A percentile compares a stretch with the other conserved stretches of the same genome.
Evolutionary conservation across 2,329 filamentous ascomycete genomes (phyloP).

Genomic region (Hypoxylon sp.): DNA sequence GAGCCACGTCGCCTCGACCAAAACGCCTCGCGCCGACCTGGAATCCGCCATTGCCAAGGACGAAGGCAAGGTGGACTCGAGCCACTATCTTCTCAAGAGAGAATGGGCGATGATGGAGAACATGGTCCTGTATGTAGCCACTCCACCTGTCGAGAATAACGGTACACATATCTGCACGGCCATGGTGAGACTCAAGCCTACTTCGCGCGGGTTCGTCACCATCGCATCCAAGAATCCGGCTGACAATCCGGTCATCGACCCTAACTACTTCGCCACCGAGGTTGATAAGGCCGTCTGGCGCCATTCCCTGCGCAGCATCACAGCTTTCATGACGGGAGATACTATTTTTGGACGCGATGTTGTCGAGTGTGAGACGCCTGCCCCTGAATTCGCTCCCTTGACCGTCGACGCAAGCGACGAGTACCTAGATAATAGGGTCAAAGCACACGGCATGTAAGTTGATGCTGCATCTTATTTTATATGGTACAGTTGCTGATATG

Average conservation of each 20-base stretch:
- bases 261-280: slow-evolving; percentile 35
- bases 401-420: slow-evolving; percentile 26
- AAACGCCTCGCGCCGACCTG: slow-evolving; percentile 19
- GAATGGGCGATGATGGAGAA: slow-evolving; percentile 38
- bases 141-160: slow-evolving; percentile 17
- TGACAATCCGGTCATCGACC: slow-evolving; percentile 34
- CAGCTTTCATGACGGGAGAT: slow-evolving; percentile 29
- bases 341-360: slow-evolving; percentile 33
- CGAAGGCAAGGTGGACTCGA: slow-evolving; percentile 18
- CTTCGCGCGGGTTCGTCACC: slow-evolving; percentile 34
- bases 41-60: slow-evolving; percentile 36
- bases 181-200: slow-evolving; percentile 33
- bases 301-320: slow-evolving; percentile 21
- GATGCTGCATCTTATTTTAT: slow-evolving; percentile 4
- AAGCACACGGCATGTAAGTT: slow-evolving; percentile 14
- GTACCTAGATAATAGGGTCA: slow-evolving; percentile 33
- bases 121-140: slow-evolving; percentile 34
- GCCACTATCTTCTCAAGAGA: slow-evolving; percentile 35
- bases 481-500: too few relatives aligned
- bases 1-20: slow-evolving; percentile 29
- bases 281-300: slow-evolving; percentile 37
- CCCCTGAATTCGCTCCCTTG: slow-evolving; percentile 20
- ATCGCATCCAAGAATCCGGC: slow-evolving; percentile 31
- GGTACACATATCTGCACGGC: slow-evolving; percentile 9
- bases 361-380: slow-evolving; percentile 22